Evolutionary conservation across 257 asterid genomes (phyloP).

Genomic region (Craterostigma plantagineum): DNA sequence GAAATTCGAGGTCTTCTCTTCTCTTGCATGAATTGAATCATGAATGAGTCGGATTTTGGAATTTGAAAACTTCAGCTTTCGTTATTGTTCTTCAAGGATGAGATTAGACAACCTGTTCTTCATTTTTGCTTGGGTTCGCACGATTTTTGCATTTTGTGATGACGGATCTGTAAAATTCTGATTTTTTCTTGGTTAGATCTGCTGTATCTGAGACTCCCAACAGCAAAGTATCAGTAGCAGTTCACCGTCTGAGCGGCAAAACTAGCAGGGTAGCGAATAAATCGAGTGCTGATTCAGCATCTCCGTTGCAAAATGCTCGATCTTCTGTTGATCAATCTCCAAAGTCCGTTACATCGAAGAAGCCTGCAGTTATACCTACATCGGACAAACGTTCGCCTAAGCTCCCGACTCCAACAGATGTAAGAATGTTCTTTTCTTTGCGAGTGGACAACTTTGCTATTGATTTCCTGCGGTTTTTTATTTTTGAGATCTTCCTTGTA

Average conservation of each 20-base stretch:
- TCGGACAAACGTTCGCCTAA: slow-evolving; percentile 44
- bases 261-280: slow-evolving; percentile 48
- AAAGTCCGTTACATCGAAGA: slow-evolving; percentile 44
- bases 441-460: not conserved
- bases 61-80: slow-evolving; percentile 12
- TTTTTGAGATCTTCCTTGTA: not conserved
- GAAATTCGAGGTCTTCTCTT: not conserved
- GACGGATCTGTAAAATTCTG: slow-evolving; percentile 2
- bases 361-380: slow-evolving; percentile 11
- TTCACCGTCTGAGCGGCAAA: slow-evolving; percentile 25
- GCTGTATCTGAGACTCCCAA: slow-evolving; percentile 46
- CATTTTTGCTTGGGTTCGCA: not conserved
- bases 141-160: not conserved
- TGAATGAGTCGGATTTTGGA: slow-evolving; percentile 1
- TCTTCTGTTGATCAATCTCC: slow-evolving; percentile 44
- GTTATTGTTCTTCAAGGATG: not conserved
- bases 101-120: not conserved
- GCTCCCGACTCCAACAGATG: slow-evolving; percentile 56
- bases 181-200: slow-evolving; percentile 30
- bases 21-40: slow-evolving; percentile 8
- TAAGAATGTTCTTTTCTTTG: slow-evolving; percentile 17
- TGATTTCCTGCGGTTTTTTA: not conserved
- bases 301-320: slow-evolving; percentile 41
- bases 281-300: slow-evolving; percentile 44
- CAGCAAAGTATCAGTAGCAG: slow-evolving; percentile 30